These are phyloP conservation scores for Cladorrhinum sp. DNA, from an alignment of 2,329 filamentous ascomycete genomes.

Conservation along the genomic window DNA sequence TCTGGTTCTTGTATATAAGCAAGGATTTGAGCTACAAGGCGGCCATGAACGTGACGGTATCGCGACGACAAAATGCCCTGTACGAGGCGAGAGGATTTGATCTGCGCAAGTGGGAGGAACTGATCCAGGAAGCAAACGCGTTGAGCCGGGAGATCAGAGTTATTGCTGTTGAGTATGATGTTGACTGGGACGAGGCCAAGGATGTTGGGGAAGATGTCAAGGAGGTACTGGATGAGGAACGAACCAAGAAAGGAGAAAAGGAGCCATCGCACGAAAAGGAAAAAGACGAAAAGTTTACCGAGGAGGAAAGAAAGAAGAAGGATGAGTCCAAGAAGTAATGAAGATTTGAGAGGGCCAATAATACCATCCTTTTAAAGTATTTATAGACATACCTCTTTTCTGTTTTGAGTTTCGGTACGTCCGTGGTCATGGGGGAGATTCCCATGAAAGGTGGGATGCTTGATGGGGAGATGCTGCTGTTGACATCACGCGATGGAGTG, in stretches of 20 bases:
- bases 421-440: background rate
- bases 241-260: slow-evolving; percentile 39
- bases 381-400: background rate
- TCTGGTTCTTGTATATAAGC: slow-evolving; percentile 94
- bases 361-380: no score
- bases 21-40: slow-evolving; percentile 83
- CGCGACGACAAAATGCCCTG: slow-evolving; percentile 69
- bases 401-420: background rate
- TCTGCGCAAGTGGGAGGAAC: slow-evolving; percentile 68
- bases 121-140: slow-evolving; percentile 77
- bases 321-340: slow-evolving; percentile 27
- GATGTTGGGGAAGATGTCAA: slow-evolving; percentile 69
- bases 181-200: slow-evolving; percentile 77
- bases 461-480: background rate
- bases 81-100: slow-evolving; percentile 78
- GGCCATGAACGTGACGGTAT: slow-evolving; percentile 84
- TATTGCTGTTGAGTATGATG: slow-evolving; percentile 82
- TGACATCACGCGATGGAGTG: background rate
- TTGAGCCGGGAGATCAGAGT: slow-evolving; percentile 75
- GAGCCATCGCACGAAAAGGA: slow-evolving; percentile 40
- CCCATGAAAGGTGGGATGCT: background rate
- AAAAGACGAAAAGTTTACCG: slow-evolving; percentile 37
- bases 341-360: slow-evolving; percentile 18
- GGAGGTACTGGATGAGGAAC: slow-evolving; percentile 54
- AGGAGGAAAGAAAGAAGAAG: slow-evolving; percentile 34